Base-by-base conservation (phyloP, 257 asterid genomes). In the Cynanchum wilfordii region DNA sequence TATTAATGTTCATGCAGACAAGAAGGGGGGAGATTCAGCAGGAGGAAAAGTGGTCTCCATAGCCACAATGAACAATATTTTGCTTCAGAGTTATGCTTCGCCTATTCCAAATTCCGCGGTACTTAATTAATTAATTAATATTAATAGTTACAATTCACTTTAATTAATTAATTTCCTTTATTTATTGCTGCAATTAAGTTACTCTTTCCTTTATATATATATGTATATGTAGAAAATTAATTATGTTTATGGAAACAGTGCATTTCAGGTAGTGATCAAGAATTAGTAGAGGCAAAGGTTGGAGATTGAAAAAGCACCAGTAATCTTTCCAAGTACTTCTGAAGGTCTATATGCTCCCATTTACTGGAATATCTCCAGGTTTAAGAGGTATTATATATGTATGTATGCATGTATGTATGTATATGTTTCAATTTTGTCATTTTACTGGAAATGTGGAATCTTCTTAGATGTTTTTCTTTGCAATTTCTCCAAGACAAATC, bases 321-420 rank as follows among this genome's bases (percentile, higher is more conserved):
- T 68, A 33, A 4, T 2, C n/a, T 47, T 55, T 72, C 11, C 16
- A 54, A 66, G 72, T 60, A 82, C 74, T 62, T 78, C 75, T 13
- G 16, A 15, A 50, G 55, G 71, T 52, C 76, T 91, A 55, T 77
- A 91, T 75, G 83, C 90, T 47, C 87, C 96, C 2, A 58, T 89
- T 82, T 91, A 78, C 79, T 86, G 86, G 69, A 89, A 88, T 63
- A 50, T 89, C 36, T 77, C 96, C 3, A 76, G 66, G 55, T 91
- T 91, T 72, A 33, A 74, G 42, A 87, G 92, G 96, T 88, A 80
- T 56, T 1, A 2, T 38, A 40, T 40, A 40, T 40, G 6, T 40
- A 40, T 40, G n/a, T n/a, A n/a, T n/a, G n/a, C n/a, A n/a, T n/a
- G n/a, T n/a, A n/a, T n/a, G n/a, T n/a, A n/a, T n/a, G n/a, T n/a